A percentile compares a stretch with the other conserved stretches of the same genome.
Conservation (phyloP, 2,329 filamentous ascomycete species). For the Verticillium klebahnii region DNA sequence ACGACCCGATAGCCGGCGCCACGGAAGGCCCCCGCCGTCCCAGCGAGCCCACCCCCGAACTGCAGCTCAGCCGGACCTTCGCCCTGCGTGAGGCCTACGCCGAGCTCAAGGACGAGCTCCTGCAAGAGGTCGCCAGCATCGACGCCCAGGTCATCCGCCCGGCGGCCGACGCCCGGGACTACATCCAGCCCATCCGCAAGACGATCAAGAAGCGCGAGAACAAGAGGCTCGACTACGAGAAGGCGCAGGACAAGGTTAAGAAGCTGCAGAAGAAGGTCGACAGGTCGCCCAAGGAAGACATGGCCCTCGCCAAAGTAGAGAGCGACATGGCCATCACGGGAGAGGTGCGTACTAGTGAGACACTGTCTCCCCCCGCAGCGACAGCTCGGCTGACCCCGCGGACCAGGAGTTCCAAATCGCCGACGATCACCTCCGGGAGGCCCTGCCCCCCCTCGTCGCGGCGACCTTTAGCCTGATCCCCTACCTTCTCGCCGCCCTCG, state of each 20-base stretch:
- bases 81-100: conserved; percentile 63
- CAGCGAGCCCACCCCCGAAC: conserved; percentile 55
- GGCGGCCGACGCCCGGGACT: conserved; percentile 63
- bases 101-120: conserved; percentile 66
- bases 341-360: conserved; percentile 42
- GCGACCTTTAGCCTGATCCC: conserved; percentile 72
- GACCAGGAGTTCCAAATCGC: conserved; percentile 65
- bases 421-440: conserved; percentile 68
- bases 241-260: conserved; percentile 67
- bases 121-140: conserved; percentile 66
- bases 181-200: conserved; percentile 69
- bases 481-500: conserved; percentile 63
- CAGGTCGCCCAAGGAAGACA: conserved; percentile 69
- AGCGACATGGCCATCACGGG: conserved; percentile 60
- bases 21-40: conserved; percentile 50
- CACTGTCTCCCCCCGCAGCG: background rate
- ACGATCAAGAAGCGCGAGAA: conserved; percentile 83
- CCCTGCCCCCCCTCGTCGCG: conserved; percentile 66
- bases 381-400: background rate
- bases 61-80: conserved; percentile 59
- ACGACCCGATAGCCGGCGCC: conserved; percentile 70
- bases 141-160: conserved; percentile 67
- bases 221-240: conserved; percentile 76
- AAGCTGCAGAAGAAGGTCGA: conserved; percentile 65
- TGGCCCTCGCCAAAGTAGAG: conserved; percentile 65